Conservation (phyloP, 1,284 basidiomycete genomes). For the Austroboletus novae-zelandiae region DNA sequence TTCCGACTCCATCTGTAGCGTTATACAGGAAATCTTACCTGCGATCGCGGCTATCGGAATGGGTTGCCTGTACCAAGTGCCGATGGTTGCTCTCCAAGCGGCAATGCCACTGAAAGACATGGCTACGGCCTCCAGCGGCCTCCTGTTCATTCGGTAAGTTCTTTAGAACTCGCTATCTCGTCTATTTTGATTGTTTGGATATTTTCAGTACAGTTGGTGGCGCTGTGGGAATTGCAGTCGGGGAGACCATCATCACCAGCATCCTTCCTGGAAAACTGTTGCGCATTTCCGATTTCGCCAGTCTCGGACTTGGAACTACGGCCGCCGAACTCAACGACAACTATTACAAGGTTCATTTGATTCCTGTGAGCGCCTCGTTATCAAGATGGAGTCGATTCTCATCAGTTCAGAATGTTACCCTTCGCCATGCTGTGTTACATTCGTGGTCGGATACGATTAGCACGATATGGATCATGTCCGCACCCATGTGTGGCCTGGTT, state of each 20-base stretch:
- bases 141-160: constrained; percentile 65
- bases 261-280: constrained; percentile 54
- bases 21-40: constrained; percentile 58
- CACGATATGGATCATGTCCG: constrained; percentile 70
- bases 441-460: constrained; percentile 70
- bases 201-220: constrained; percentile 60
- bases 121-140: constrained; percentile 72
- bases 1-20: constrained; percentile 37
- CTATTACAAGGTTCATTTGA: constrained; percentile 50
- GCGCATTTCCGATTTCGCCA: constrained; percentile 43
- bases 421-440: constrained; percentile 54
- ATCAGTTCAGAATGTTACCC: constrained; percentile 41
- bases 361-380: constrained; percentile 42
- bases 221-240: constrained; percentile 71
- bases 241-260: constrained; percentile 66
- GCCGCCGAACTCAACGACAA: constrained; percentile 54
- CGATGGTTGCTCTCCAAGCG: constrained; percentile 71
- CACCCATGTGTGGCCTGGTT: constrained; percentile 56
- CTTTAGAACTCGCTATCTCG: neutral
- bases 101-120: constrained; percentile 82
- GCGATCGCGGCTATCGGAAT: constrained; percentile 60
- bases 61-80: constrained; percentile 66
- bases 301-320: constrained; percentile 43
- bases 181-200: too few relatives aligned
- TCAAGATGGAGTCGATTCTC: neutral